Conservation (phyloP, 257 asterid genomes). For the Penstemon newberryi region DNA sequence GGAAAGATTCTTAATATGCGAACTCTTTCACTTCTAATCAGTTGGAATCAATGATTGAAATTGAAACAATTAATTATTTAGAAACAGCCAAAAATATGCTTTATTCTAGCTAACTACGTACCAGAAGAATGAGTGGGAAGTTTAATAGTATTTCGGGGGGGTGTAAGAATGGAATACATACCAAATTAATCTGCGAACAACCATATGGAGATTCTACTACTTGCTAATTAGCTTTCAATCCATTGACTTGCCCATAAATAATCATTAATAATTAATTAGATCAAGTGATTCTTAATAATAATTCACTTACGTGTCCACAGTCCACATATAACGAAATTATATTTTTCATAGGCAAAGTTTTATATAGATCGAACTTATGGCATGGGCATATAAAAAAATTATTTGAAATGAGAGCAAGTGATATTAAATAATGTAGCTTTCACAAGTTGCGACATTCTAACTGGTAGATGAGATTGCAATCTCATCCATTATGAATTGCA, state of each 20-base stretch:
- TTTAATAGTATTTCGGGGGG: background rate
- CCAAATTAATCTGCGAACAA: background rate
- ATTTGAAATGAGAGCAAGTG: no score
- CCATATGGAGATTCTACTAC: conserved; percentile 17
- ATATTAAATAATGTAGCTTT: conserved; percentile 31
- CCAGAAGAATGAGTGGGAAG: background rate
- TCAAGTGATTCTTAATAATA: no score
- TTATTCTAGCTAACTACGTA: conserved; percentile 13
- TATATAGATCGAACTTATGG: no score
- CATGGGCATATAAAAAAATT: no score
- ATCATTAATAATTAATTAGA: no score
- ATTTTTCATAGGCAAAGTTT: no score
- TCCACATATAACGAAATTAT: no score
- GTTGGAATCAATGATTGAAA: conserved; percentile 15
- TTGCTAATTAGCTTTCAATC: conserved; percentile 27
- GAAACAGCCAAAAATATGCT: background rate
- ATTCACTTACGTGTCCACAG: no score
- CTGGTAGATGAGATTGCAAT: conserved; percentile 22
- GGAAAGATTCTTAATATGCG: no score
- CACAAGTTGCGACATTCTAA: conserved; percentile 42
- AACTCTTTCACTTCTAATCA: background rate
- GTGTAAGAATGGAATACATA: background rate
- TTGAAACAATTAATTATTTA: background rate
- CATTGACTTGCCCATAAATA: conserved; percentile 24
- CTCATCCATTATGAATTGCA: conserved; percentile 19